Evolutionary conservation across 192 early-diverging fungal genomes (phyloP).

Genomic region (Linnemannia zychae): DNA sequence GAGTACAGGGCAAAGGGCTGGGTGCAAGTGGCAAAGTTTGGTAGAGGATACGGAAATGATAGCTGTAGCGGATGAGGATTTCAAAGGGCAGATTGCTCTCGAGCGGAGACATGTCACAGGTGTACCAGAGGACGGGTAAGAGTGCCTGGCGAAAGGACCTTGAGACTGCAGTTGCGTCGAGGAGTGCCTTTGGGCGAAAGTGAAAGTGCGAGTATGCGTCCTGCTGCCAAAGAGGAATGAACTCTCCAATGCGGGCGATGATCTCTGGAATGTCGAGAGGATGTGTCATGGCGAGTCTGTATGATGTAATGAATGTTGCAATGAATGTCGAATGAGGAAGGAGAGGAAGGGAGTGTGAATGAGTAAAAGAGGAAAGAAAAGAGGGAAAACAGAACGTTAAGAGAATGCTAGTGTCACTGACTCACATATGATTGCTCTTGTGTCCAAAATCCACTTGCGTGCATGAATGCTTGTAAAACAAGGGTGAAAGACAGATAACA

Average conservation of each 20-base stretch:
- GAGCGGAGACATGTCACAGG: neutral
- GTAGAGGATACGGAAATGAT: conserved; percentile 12
- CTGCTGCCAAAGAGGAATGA: conserved; percentile 28
- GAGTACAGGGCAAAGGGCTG: conserved; percentile 14
- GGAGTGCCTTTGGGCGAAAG: neutral
- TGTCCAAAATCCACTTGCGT: neutral
- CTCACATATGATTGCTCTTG: neutral
- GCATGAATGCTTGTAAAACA: neutral
- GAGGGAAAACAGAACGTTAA: neutral
- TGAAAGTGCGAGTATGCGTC: neutral
- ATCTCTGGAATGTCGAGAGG: conserved; percentile 34
- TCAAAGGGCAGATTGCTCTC: neutral
- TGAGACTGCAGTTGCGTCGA: neutral
- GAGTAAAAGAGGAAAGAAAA: neutral
- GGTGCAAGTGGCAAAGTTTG: neutral
- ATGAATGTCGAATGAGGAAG: no score
- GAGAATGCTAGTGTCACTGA: neutral
- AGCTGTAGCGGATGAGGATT: conserved; percentile 1
- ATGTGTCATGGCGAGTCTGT: conserved; percentile 1
- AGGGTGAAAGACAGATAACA: neutral
- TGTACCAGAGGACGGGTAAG: conserved; percentile 17
- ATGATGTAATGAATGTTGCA: neutral
- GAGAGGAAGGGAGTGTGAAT: neutral
- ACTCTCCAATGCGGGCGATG: conserved; percentile 13
- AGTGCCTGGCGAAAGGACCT: conserved; percentile 11